Conservation (phyloP, 495 filamentous ascomycete species). For the Aspergillus haitiensis region DNA sequence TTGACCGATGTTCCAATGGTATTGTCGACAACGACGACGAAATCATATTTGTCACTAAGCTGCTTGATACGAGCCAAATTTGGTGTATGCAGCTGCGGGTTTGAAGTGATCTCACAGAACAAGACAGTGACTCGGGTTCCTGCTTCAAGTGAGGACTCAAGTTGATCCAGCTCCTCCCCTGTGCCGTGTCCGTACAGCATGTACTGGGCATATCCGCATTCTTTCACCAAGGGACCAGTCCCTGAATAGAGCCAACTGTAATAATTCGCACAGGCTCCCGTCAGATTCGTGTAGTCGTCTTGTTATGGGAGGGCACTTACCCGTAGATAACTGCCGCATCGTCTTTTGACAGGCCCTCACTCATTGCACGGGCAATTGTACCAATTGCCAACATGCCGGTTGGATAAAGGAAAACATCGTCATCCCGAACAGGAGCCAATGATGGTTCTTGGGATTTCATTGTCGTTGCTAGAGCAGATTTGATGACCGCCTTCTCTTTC, state of each 20-base stretch:
- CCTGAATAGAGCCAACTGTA: not conserved
- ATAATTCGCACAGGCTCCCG: not conserved
- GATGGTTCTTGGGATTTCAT: too few relatives aligned
- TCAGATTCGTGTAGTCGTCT: not conserved
- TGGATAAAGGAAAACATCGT: conserved; percentile 7
- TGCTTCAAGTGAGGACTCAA: conserved; percentile 1
- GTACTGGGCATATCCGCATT: not conserved
- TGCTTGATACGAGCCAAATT: not conserved
- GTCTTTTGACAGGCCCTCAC: too few relatives aligned
- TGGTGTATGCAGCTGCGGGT: not conserved
- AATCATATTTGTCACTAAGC: conserved; percentile 7
- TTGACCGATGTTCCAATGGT: conserved; percentile 7
- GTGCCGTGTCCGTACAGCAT: conserved; percentile 3
- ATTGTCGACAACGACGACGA: conserved; percentile 9
- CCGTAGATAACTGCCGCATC: too few relatives aligned
- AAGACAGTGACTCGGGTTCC: too few relatives aligned
- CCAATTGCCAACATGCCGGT: conserved; percentile 7
- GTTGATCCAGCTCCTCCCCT: not conserved
- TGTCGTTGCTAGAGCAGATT: too few relatives aligned
- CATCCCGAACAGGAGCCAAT: too few relatives aligned
- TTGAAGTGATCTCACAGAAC: conserved; percentile 4
- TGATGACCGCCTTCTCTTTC: too few relatives aligned
- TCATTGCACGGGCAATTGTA: too few relatives aligned
- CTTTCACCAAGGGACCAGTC: not conserved
- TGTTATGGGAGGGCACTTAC: not conserved